Conservation (phyloP, 202 grass and related monocot genomes). For the Hordeum pubiflorum region DNA sequence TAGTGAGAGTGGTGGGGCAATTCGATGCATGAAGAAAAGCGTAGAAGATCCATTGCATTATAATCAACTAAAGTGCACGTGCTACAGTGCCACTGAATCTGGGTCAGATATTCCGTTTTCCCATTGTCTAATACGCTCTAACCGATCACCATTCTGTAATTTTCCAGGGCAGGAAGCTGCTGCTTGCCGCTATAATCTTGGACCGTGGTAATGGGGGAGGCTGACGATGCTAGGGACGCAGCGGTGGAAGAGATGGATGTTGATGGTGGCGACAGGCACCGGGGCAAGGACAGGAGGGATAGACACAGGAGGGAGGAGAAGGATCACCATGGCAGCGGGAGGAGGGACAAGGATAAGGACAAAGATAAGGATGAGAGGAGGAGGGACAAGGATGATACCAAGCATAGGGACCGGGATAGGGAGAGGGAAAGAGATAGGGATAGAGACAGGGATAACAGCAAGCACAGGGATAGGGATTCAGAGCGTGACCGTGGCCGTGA, state of each 20-base stretch:
- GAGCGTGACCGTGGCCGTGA: conserved; percentile 26
- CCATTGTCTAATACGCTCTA: neutral
- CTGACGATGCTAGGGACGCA: conserved; percentile 29
- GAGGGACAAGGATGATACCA: conserved; percentile 47
- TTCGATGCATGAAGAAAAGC: neutral
- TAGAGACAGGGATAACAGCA: conserved; percentile 44
- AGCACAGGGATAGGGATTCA: conserved; percentile 36
- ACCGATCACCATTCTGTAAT: neutral
- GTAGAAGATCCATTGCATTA: too few species aligned
- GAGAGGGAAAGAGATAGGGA: conserved; percentile 34
- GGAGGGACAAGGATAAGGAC: conserved; percentile 43
- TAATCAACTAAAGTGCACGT: neutral
- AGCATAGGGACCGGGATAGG: conserved; percentile 33
- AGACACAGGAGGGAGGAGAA: conserved; percentile 56
- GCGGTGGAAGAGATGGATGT: conserved; percentile 41
- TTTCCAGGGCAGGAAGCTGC: neutral
- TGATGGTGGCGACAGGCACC: conserved; percentile 36
- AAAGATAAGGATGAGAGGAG: conserved; percentile 53
- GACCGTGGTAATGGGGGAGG: conserved; percentile 30
- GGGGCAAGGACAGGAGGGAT: conserved; percentile 47
- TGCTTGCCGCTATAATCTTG: neutral
- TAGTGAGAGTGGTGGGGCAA: neutral
- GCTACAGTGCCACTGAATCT: neutral
- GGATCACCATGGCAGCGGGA: conserved; percentile 36
- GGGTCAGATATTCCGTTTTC: neutral